Evolutionary conservation across 1,284 basidiomycete species (phyloP).

Genomic region (Malassezia cuniculi): DNA sequence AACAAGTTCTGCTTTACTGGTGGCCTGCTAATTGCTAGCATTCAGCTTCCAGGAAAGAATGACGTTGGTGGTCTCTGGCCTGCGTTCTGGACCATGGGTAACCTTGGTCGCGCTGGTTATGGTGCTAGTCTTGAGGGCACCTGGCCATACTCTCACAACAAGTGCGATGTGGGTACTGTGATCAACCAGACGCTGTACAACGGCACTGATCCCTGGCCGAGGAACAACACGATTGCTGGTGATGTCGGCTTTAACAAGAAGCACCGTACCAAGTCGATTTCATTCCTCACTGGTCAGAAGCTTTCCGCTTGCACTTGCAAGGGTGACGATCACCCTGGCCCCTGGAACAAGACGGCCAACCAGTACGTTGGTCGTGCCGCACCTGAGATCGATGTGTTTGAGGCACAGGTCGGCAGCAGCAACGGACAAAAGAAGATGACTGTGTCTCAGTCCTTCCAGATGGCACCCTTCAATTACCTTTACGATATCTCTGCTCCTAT

Average conservation of each 20-base stretch:
- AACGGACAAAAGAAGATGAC: slow-evolving; percentile 48
- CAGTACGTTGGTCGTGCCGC: slow-evolving; percentile 56
- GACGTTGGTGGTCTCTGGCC: slow-evolving; percentile 48
- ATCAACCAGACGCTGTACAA: slow-evolving; percentile 25
- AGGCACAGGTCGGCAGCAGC: slow-evolving; percentile 48
- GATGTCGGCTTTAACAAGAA: slow-evolving; percentile 10
- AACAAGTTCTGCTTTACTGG: slow-evolving; percentile 41
- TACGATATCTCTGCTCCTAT: slow-evolving; percentile 22
- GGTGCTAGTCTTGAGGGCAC: slow-evolving; percentile 33
- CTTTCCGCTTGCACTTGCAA: slow-evolving; percentile 27
- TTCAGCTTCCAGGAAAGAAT: slow-evolving; percentile 20
- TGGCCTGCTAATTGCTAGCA: slow-evolving; percentile 12
- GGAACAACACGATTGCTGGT: slow-evolving; percentile 8
- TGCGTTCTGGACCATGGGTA: slow-evolving; percentile 28
- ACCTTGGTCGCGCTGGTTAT: slow-evolving; percentile 32
- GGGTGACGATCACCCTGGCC: slow-evolving; percentile 24
- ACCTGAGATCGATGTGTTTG: slow-evolving; percentile 58
- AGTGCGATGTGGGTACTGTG: slow-evolving; percentile 34
- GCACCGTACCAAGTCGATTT: slow-evolving; percentile 8
- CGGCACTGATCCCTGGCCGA: slow-evolving; percentile 14
- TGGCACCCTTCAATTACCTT: slow-evolving; percentile 53
- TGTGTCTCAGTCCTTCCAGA: slow-evolving; percentile 65
- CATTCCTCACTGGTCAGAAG: slow-evolving; percentile 21
- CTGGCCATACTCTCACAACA: slow-evolving; percentile 45
- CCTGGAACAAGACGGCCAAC: too few relatives aligned